Conservation (phyloP, 345 rosid species). For the Boechera divaricarpa region DNA sequence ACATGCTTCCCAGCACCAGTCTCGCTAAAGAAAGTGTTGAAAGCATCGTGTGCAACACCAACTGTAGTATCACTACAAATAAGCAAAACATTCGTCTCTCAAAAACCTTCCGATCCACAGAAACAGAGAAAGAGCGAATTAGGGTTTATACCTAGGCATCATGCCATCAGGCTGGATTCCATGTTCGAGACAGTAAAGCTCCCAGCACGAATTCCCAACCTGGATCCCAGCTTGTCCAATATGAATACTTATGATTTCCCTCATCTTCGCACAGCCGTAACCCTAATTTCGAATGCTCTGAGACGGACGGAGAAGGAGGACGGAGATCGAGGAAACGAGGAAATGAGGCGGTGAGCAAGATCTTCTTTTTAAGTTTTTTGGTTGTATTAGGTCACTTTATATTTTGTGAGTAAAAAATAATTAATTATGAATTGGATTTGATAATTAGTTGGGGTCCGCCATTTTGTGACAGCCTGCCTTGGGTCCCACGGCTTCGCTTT, state of each 20-base stretch:
- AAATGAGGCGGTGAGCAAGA: conserved; percentile 11
- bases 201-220: conserved; percentile 70
- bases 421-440: conserved; percentile 12
- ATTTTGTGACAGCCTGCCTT: conserved; percentile 21
- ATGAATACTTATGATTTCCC: conserved; percentile 68
- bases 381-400: conserved; percentile 1
- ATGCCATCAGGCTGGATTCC: conserved; percentile 69
- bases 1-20: conserved; percentile 46
- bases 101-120: neutral
- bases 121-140: neutral
- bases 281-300: conserved; percentile 29
- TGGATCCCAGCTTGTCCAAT: conserved; percentile 73
- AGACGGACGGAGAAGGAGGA: neutral
- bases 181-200: conserved; percentile 57
- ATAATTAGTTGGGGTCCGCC: conserved; percentile 28
- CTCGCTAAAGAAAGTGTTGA: conserved; percentile 45
- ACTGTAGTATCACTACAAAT: conserved; percentile 38
- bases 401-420: neutral
- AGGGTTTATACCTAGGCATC: conserved; percentile 57
- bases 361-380: neutral
- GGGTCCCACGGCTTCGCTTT: conserved; percentile 33
- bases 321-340: conserved; percentile 2
- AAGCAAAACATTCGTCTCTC: conserved; percentile 16
- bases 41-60: conserved; percentile 44
- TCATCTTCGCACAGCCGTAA: conserved; percentile 43